phyloP scores from a whole-genome alignment of 2,329 filamentous ascomycete genomes.

The Corinectria fuckeliana region DNA sequence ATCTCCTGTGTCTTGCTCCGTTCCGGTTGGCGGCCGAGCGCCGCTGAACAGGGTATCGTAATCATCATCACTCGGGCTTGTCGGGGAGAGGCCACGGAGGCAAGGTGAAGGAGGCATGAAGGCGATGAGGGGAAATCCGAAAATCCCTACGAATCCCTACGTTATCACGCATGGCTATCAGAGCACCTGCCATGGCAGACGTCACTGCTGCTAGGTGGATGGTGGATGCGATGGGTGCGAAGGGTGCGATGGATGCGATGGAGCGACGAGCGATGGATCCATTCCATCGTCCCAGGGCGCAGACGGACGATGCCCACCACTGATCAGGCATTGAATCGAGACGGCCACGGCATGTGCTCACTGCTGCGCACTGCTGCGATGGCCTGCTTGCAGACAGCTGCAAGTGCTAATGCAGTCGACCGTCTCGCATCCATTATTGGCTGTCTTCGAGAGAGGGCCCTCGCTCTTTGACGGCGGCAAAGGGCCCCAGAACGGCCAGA shows the following conservation, averaged over 20 bases:
- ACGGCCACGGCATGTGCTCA: background rate
- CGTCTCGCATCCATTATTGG: constrained; percentile 33
- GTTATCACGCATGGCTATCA: background rate
- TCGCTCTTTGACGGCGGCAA: constrained; percentile 32
- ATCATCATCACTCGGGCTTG: background rate
- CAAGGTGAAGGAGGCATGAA: background rate
- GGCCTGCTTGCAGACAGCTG: constrained; percentile 8
- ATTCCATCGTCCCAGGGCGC: background rate
- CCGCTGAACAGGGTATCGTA: background rate
- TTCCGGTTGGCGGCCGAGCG: background rate
- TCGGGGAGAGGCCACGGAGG: background rate
- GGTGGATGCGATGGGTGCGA: background rate
- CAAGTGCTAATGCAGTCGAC: constrained; percentile 26
- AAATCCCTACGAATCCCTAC: constrained; percentile 19
- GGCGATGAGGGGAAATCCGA: constrained; percentile 13
- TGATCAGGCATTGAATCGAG: constrained; percentile 7
- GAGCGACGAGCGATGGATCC: constrained; percentile 4
- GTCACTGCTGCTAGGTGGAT: constrained; percentile 2
- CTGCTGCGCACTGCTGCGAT: constrained; percentile 1
- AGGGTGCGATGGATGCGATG: constrained; percentile 1
- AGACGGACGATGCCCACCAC: background rate
- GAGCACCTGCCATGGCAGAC: constrained; percentile 8
- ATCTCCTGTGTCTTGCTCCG: constrained; percentile 12
- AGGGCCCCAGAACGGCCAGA: constrained; percentile 21
- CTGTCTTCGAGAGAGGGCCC: constrained; percentile 24